phyloP scores from a whole-genome alignment of 495 filamentous ascomycete species.

The Xylaria intraflava region DNA sequence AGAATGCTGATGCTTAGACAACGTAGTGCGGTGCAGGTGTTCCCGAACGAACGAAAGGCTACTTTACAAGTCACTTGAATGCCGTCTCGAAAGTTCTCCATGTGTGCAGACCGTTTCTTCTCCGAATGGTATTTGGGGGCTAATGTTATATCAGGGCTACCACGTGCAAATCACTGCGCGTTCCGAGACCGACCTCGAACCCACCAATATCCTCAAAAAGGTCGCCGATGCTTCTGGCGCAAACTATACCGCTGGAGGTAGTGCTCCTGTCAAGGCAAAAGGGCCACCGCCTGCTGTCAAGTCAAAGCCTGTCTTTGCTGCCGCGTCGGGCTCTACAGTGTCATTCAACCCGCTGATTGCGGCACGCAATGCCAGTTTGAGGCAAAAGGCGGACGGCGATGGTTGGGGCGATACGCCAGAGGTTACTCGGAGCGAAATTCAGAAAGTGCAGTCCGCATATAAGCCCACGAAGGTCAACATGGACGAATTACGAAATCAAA shows the following conservation, averaged over 20 bases:
- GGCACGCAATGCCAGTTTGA: slow-evolving; percentile 39
- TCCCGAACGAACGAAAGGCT: slow-evolving; percentile 95
- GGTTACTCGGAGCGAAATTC: slow-evolving; percentile 75
- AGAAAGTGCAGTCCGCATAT: slow-evolving; percentile 90
- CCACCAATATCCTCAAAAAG: slow-evolving; percentile 83
- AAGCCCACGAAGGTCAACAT: slow-evolving; percentile 92
- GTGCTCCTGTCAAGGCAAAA: slow-evolving; percentile 42
- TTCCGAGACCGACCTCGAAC: slow-evolving; percentile 78
- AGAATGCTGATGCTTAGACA: slow-evolving; percentile 19
- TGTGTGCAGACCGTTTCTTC: slow-evolving; percentile 39
- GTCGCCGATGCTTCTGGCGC: slow-evolving; percentile 94
- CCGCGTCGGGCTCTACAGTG: slow-evolving; percentile 55
- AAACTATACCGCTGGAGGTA: slow-evolving; percentile 70
- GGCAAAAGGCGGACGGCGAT: slow-evolving; percentile 51
- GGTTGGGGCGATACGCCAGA: slow-evolving; percentile 98
- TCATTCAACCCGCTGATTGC: slow-evolving; percentile 59
- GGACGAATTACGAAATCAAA: slow-evolving; percentile 62
- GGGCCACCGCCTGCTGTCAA: slow-evolving; percentile 63
- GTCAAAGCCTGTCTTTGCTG: slow-evolving; percentile 84
- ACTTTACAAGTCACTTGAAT: slow-evolving; percentile 90
- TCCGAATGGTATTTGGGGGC: slow-evolving; percentile 27
- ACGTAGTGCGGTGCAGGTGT: slow-evolving; percentile 81
- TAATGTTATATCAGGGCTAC: slow-evolving; percentile 52
- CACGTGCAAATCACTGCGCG: slow-evolving; percentile 96
- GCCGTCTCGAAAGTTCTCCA: slow-evolving; percentile 86